These are phyloP conservation scores for Yarrowia sp. DNA, from an alignment of 805 yeast species.

Conservation along the genomic window DNA sequence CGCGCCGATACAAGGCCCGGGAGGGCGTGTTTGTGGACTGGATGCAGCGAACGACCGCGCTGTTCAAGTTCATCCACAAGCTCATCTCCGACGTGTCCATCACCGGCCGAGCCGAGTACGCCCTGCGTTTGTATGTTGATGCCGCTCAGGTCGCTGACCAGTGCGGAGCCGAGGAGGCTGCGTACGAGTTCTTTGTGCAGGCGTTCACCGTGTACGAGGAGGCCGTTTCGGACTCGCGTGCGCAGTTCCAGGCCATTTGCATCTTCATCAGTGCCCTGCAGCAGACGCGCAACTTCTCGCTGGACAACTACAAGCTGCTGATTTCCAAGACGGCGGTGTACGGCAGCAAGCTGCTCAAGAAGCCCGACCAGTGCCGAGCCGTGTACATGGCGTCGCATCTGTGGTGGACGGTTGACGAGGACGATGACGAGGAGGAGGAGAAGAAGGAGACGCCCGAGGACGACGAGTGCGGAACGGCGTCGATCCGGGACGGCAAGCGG, in stretches of 20 bases:
- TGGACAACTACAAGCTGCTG: slow-evolving; percentile 74
- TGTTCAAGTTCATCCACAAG: slow-evolving; percentile 73
- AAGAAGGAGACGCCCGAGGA: slow-evolving; percentile 33
- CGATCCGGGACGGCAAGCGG: slow-evolving; percentile 49
- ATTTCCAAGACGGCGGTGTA: slow-evolving; percentile 83
- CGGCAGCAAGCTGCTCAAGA: slow-evolving; percentile 83
- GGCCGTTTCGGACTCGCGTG: slow-evolving; percentile 50
- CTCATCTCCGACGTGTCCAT: slow-evolving; percentile 61
- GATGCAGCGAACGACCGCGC: slow-evolving; percentile 42
- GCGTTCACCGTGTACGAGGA: slow-evolving; percentile 83
- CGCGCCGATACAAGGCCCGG: slow-evolving; percentile 47
- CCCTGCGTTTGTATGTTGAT: slow-evolving; percentile 51
- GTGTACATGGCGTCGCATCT: slow-evolving; percentile 84
- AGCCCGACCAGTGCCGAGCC: slow-evolving; percentile 92
- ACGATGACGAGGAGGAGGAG: slow-evolving; percentile 49
- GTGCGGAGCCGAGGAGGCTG: slow-evolving; percentile 61
- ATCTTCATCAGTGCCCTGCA: slow-evolving; percentile 53
- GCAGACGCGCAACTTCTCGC: slow-evolving; percentile 49
- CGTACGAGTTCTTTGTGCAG: slow-evolving; percentile 86
- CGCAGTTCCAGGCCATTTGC: slow-evolving; percentile 54
- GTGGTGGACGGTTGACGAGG: slow-evolving; percentile 85
- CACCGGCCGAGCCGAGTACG: slow-evolving; percentile 41
- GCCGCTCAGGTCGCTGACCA: slow-evolving; percentile 81
- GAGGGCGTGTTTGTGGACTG: slow-evolving; percentile 33
- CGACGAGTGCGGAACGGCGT: not conserved